Evolutionary conservation across 169 alveolate species (phyloP).

Genomic region (Plasmodium billcollinsi): DNA sequence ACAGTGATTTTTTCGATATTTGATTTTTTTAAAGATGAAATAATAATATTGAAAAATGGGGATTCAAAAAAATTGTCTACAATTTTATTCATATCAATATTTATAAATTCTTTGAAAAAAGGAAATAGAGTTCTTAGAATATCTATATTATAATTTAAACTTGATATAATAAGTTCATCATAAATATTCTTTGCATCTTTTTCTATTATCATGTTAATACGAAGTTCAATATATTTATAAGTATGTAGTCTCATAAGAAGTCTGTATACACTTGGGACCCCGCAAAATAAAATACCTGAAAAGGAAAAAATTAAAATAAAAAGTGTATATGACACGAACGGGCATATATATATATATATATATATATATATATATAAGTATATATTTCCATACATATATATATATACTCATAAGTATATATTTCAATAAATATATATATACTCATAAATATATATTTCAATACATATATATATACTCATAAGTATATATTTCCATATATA

Average conservation of each 20-base stretch:
- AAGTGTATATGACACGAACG: neutral
- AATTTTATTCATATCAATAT: conserved; percentile 60
- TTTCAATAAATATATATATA: too few relatives aligned
- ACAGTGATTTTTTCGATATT: conserved; percentile 38
- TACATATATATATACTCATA: too few relatives aligned
- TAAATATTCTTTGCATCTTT: conserved; percentile 26
- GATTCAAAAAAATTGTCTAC: conserved; percentile 67
- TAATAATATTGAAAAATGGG: conserved; percentile 34
- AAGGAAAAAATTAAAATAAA: neutral
- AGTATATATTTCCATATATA: too few relatives aligned
- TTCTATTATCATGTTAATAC: conserved; percentile 59
- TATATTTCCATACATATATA: too few relatives aligned
- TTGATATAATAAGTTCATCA: conserved; percentile 49
- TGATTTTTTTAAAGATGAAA: conserved; percentile 45
- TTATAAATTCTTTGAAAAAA: conserved; percentile 59
- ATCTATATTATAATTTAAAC: conserved; percentile 60
- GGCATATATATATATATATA: too few relatives aligned
- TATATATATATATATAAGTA: too few relatives aligned
- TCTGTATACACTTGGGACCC: conserved; percentile 73
- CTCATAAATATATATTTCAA: too few relatives aligned
- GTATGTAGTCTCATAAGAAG: conserved; percentile 57
- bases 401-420: too few relatives aligned
- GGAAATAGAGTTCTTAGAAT: conserved; percentile 48
- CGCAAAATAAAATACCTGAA: conserved; percentile 58
- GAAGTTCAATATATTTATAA: conserved; percentile 42